Conservation (phyloP, 371 early-diverging fungal genomes). For the Lichtheimia ramosa region DNA sequence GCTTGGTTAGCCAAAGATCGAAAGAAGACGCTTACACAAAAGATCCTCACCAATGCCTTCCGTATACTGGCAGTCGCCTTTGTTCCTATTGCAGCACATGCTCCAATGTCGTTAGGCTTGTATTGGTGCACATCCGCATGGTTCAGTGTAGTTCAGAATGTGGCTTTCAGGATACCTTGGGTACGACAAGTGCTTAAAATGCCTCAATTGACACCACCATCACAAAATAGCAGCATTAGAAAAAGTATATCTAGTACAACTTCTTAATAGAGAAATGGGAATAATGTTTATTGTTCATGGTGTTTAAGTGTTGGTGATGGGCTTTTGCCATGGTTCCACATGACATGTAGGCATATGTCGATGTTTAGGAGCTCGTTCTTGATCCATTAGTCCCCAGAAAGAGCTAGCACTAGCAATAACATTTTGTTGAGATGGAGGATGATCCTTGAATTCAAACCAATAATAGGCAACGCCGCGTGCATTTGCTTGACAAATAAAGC, state of each 20-base stretch:
- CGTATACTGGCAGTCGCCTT: constrained; percentile 61
- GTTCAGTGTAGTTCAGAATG: constrained; percentile 61
- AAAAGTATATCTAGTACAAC: no score
- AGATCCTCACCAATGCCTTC: constrained; percentile 52
- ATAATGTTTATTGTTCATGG: no score
- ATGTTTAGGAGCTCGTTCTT: constrained; percentile 37
- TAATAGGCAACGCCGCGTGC: constrained; percentile 52
- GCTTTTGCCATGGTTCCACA: constrained; percentile 13
- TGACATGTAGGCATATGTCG: constrained; percentile 43
- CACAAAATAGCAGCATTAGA: neutral
- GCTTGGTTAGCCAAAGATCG: constrained; percentile 45
- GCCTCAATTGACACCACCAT: constrained; percentile 2
- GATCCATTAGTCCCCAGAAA: constrained; percentile 61
- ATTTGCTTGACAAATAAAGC: constrained; percentile 59
- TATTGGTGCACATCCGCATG: constrained; percentile 67
- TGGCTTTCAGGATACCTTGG: constrained; percentile 48
- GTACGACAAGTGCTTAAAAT: constrained; percentile 21
- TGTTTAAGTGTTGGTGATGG: constrained; percentile 1
- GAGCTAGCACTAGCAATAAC: constrained; percentile 41
- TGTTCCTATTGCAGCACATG: constrained; percentile 70
- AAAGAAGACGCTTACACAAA: constrained; percentile 44
- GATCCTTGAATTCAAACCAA: constrained; percentile 71
- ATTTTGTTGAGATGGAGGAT: constrained; percentile 63
- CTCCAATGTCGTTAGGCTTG: constrained; percentile 66
- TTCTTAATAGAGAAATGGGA: no score